Percentiles rank a stretch among this genome's conserved stretches.
phyloP scores from a whole-genome alignment of 164 flowering plant genomes.

The Hamamelis virginiana region DNA sequence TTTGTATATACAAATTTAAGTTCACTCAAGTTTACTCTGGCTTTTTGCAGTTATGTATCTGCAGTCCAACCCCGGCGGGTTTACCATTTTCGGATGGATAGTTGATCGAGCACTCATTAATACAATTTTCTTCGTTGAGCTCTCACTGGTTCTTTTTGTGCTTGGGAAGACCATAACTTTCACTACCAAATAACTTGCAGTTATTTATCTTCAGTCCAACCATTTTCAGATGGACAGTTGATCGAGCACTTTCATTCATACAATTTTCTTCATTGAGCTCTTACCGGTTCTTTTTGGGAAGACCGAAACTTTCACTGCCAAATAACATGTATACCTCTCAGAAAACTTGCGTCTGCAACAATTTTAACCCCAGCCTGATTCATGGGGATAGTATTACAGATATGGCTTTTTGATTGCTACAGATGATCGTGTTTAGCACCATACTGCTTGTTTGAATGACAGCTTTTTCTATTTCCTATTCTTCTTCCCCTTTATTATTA shows the following conservation, averaged over 20 bases:
- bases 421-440: too few species aligned
- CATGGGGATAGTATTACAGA: too few species aligned
- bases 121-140: conserved; percentile 55
- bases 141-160: conserved; percentile 50
- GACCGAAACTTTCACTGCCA: conserved; percentile 19
- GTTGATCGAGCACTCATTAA: conserved; percentile 54
- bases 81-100: conserved; percentile 63
- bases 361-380: too few species aligned
- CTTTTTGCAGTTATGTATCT: conserved; percentile 53
- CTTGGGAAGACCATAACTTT: conserved; percentile 24
- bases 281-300: conserved; percentile 45
- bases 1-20: background rate
- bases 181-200: conserved; percentile 42
- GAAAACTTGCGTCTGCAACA: too few species aligned
- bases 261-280: conserved; percentile 55
- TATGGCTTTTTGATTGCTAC: too few species aligned
- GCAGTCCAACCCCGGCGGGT: conserved; percentile 63
- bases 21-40: too few species aligned
- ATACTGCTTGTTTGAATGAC: too few species aligned
- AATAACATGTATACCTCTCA: too few species aligned
- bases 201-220: conserved; percentile 59
- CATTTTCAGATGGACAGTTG: conserved; percentile 65
- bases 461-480: too few species aligned
- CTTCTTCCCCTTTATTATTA: too few species aligned
- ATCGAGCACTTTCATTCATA: conserved; percentile 51